Evolutionary conservation across 2,329 filamentous ascomycete species (phyloP).

Genomic region (Verticillium nonalfalfae): DNA sequence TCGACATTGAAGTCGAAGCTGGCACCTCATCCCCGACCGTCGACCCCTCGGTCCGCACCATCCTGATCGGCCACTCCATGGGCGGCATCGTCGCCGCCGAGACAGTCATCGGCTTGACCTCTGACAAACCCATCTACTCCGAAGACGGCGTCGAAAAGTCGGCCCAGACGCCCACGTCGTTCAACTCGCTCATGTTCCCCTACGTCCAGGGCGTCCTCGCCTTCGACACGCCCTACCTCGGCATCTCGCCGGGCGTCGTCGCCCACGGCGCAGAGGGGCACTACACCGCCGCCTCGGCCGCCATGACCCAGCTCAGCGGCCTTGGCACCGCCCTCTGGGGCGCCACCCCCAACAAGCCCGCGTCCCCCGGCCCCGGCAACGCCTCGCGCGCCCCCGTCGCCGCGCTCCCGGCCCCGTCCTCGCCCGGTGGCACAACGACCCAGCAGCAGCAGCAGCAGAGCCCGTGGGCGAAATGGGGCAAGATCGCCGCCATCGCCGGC

Average conservation of each 20-base stretch:
- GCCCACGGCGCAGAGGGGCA: slow-evolving; percentile 82
- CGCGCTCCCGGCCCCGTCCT: slow-evolving; percentile 23
- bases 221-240: slow-evolving; percentile 90
- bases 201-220: slow-evolving; percentile 86
- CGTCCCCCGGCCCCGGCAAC: slow-evolving; percentile 4
- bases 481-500: slow-evolving; percentile 78
- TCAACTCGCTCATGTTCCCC: slow-evolving; percentile 78
- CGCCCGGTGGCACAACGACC: slow-evolving; percentile 25
- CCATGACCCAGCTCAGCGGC: slow-evolving; percentile 60
- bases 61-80: slow-evolving; percentile 85
- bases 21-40: slow-evolving; percentile 76
- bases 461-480: slow-evolving; percentile 75
- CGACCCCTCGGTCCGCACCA: slow-evolving; percentile 74
- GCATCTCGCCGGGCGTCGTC: slow-evolving; percentile 75
- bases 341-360: slow-evolving; percentile 28
- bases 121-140: slow-evolving; percentile 46
- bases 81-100: slow-evolving; percentile 93
- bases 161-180: slow-evolving; percentile 19
- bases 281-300: slow-evolving; percentile 66
- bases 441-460: slow-evolving; percentile 21
- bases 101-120: slow-evolving; percentile 66
- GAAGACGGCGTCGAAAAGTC: slow-evolving; percentile 32
- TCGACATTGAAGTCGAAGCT: slow-evolving; percentile 84
- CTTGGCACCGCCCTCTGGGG: slow-evolving; percentile 65
- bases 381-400: slow-evolving; percentile 22